Base-by-base conservation (phyloP, 2,329 filamentous ascomycete species). In the Curvularia spicifera region DNA sequence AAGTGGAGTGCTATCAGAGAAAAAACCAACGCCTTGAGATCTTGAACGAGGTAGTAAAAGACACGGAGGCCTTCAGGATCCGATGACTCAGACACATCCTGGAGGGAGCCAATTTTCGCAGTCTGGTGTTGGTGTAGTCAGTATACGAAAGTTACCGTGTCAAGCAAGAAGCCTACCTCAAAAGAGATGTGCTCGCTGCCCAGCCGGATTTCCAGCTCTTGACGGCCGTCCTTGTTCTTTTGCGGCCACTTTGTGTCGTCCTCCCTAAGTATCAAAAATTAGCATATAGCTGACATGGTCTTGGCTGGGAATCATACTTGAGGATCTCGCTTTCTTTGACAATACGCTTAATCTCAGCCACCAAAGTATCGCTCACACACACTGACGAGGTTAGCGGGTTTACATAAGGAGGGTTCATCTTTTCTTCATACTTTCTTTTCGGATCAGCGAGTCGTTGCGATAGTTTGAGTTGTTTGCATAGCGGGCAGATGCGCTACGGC, bases 401-500 rank as follows among this genome's bases (percentile, higher is more conserved):
- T 26, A 37, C 37, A 10, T 39, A n/a, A 1, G 12, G 15, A 5
- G 5, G 7, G 33, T 42, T 26, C 58, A 7, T 7, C 12, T 35
- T 35, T 35, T 35, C 9, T 1, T 6, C 93, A 69, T 83, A 97
- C 95, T 99, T 83, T 99, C 95, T 93, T 99, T 99, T 66, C 95
- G 90, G 75, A 99, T 99, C 69, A 99, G 82, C 63, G 93, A 97
- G 77, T 99, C 95, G 80, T 99, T 99, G 73, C 95, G 89, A 81
- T 99, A 99, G 81, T 99, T 99, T 57, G 94, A 98, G 80, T 99
- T 99, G 84, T 99, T 99, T 65, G 95, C 95, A 80, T 99, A 99
- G 79, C 95, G 89, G 31, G 94, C 93, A 51, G 95, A 91, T 7
- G 95, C 95, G 75, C 93, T 97, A 61, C 91, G 88, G 51, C 95